Evolutionary conservation across 768 basidiomycete genomes (phyloP).

Genomic region (Myochromella boudieri): DNA sequence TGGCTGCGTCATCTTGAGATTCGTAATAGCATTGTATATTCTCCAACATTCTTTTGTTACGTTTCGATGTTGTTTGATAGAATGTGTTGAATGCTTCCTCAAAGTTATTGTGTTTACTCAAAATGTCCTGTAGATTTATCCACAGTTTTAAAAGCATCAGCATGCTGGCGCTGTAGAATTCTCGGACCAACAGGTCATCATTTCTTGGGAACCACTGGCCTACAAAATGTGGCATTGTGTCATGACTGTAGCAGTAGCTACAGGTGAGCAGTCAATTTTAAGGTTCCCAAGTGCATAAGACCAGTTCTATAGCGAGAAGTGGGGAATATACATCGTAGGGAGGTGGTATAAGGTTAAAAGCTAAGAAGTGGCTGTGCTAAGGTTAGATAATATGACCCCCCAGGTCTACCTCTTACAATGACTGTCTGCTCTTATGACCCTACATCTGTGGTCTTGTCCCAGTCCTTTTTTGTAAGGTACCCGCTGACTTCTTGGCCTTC

Average conservation of each 20-base stretch:
- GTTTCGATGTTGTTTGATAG: constrained; percentile 14
- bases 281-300: no score
- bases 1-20: constrained; percentile 21
- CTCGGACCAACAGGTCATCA: constrained; percentile 13
- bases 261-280: no score
- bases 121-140: no score
- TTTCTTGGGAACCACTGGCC: constrained; percentile 29
- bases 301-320: no score
- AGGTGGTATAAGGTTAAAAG: no score
- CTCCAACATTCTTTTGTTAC: no score
- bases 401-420: no score
- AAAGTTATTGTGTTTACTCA: constrained; percentile 22
- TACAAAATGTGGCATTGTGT: constrained; percentile 31
- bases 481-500: constrained; percentile 9
- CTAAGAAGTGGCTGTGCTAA: no score
- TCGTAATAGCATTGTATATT: constrained; percentile 36
- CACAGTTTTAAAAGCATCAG: constrained; percentile 35
- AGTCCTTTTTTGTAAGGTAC: constrained; percentile 19
- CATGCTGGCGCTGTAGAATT: constrained; percentile 30
- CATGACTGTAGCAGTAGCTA: constrained; percentile 25
- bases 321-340: no score
- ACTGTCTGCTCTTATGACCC: no score
- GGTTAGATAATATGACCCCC: no score
- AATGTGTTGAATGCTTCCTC: constrained; percentile 20
- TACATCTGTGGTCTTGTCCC: constrained; percentile 3